Conservation (phyloP, 352 stramenopile species). For the Globisporangium uncinulatum region DNA sequence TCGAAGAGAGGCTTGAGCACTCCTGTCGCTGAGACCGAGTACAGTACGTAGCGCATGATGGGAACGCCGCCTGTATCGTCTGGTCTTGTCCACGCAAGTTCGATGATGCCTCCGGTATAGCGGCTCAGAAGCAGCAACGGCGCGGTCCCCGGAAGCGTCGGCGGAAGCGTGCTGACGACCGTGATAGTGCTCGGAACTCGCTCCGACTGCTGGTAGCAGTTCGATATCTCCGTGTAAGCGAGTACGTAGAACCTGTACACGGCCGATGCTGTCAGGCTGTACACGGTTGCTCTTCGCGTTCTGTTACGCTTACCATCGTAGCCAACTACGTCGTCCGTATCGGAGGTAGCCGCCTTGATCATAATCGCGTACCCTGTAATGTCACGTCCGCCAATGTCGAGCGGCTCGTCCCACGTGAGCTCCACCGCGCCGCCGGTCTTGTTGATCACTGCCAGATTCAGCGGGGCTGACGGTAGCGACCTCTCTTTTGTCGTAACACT, state of each 20-base stretch:
- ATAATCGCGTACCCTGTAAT: slow-evolving; percentile 46
- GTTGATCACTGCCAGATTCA: slow-evolving; percentile 18
- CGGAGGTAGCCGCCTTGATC: slow-evolving; percentile 13
- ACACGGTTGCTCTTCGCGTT: slow-evolving; percentile 17
- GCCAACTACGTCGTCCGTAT: slow-evolving; percentile 15
- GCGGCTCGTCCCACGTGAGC: slow-evolving; percentile 42
- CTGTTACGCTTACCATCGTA: slow-evolving; percentile 40
- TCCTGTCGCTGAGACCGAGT: slow-evolving; percentile 13
- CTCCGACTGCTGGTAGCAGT: slow-evolving; percentile 18
- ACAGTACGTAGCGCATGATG: slow-evolving; percentile 25
- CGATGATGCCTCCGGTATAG: slow-evolving; percentile 31
- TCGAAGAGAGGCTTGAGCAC: slow-evolving; percentile 18
- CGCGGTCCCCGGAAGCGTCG: slow-evolving; percentile 18
- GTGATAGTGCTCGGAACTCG: slow-evolving; percentile 18
- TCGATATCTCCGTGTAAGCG: slow-evolving; percentile 28
- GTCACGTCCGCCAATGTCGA: slow-evolving; percentile 39
- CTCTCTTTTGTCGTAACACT: slow-evolving; percentile 27
- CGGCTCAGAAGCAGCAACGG: slow-evolving; percentile 18
- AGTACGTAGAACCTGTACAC: slow-evolving; percentile 30
- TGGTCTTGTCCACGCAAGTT: slow-evolving; percentile 25
- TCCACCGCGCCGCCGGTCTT: slow-evolving; percentile 35
- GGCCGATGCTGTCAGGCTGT: slow-evolving; percentile 20
- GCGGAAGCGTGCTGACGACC: slow-evolving; percentile 8
- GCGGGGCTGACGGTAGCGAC: slow-evolving; percentile 35
- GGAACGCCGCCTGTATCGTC: slow-evolving; percentile 27